Evolutionary conservation across 2,329 filamentous ascomycete species (phyloP).

Genomic region (Cryphonectria parasitica): DNA sequence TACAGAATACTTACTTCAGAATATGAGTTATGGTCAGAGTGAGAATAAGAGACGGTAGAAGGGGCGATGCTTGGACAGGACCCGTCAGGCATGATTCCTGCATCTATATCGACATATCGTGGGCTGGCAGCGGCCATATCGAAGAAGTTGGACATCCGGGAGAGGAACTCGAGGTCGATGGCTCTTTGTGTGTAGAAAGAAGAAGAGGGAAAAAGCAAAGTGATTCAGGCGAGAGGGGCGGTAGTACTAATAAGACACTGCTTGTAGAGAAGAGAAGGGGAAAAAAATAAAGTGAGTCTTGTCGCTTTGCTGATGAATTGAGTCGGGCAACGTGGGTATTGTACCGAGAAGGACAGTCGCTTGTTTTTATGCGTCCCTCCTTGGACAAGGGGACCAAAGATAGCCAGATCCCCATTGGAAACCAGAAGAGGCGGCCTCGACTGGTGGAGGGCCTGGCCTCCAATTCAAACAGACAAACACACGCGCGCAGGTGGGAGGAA

Average conservation of each 20-base stretch:
- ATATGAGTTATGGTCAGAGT: conserved; percentile 30
- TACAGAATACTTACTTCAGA: conserved; percentile 26
- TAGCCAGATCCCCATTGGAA: neutral
- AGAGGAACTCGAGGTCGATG: conserved; percentile 25
- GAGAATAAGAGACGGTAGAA: conserved; percentile 26
- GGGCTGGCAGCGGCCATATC: conserved; percentile 35
- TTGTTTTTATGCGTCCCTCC: conserved; percentile 12
- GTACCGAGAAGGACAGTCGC: conserved; percentile 1
- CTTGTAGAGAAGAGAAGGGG: neutral
- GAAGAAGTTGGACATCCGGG: conserved; percentile 34
- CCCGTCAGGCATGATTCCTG: conserved; percentile 20
- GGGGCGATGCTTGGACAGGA: conserved; percentile 27
- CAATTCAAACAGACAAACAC: neutral
- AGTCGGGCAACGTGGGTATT: neutral
- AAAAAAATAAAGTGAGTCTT: neutral
- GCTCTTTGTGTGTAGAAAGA: conserved; percentile 15
- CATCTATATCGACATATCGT: conserved; percentile 34
- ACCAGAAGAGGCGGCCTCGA: conserved; percentile 4
- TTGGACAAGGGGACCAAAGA: conserved; percentile 3
- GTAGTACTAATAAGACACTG: neutral
- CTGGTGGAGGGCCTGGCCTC: neutral
- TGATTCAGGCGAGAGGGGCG: neutral
- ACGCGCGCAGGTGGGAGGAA: neutral
- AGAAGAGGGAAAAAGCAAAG: neutral
- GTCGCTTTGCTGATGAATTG: neutral